Conservation (phyloP, 1,284 basidiomycete species). For the Cerioporus squamosus region DNA sequence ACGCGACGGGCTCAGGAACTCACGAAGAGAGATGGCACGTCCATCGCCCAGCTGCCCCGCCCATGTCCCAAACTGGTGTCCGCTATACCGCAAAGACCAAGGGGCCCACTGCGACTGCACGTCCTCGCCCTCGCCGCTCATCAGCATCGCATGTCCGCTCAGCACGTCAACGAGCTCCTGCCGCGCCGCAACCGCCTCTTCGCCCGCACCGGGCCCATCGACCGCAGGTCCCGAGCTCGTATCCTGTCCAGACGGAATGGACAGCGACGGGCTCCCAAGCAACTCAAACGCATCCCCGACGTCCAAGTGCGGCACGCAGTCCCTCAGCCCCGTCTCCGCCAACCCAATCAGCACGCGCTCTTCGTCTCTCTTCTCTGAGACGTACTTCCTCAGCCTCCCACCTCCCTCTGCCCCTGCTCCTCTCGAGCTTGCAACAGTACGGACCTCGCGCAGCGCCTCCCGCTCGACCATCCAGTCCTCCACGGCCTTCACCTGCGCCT, state of each 20-base stretch:
- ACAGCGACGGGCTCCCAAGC: conserved; percentile 60
- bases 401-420: not conserved
- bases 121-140: conserved; percentile 46
- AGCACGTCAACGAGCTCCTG: conserved; percentile 82
- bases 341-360: conserved; percentile 71
- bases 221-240: conserved; percentile 30
- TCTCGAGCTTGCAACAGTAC: not conserved
- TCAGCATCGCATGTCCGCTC: conserved; percentile 77
- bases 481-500: conserved; percentile 56
- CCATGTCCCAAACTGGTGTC: conserved; percentile 93
- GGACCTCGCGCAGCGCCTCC: conserved; percentile 55
- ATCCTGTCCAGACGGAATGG: conserved; percentile 16
- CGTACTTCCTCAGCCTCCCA: conserved; percentile 44
- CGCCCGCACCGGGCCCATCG: conserved; percentile 30
- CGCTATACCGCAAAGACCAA: conserved; percentile 88
- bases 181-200: conserved; percentile 49
- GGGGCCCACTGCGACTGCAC: conserved; percentile 69
- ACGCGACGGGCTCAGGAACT: conserved; percentile 20
- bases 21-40: conserved; percentile 83
- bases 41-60: conserved; percentile 98
- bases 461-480: conserved; percentile 72
- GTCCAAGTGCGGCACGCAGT: conserved; percentile 86
- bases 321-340: conserved; percentile 68
- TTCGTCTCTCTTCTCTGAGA: conserved; percentile 58
- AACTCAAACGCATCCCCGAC: conserved; percentile 80